Evolutionary conservation across 2,329 filamentous ascomycete species (phyloP), one percentile per base, ranked within the genome.

Genomic region (Erysiphe pisi): DNA sequence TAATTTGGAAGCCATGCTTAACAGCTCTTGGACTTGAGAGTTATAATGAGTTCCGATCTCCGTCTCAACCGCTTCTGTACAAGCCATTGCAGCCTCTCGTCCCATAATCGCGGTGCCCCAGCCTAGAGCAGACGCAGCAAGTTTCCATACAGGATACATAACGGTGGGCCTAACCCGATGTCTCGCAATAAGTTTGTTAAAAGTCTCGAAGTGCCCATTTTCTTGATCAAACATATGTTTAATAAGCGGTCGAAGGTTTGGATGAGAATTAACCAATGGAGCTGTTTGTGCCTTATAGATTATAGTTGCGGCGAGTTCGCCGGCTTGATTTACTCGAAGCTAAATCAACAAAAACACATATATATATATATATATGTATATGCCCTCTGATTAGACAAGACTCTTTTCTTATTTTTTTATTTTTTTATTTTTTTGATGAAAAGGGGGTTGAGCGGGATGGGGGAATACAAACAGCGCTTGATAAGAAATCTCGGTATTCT

Each of bases 201-300:
- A 99, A 52, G 90, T 95, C 4, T 85, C 83, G 80, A 98, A 89
- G 83, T 99, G 95, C 12, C 89, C 91, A 18, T 89, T 93, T 85
- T 99, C 95, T 83, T 99, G 95, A 81, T 95, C 93, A 85, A 97
- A 94, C 95, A 99, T 99, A 86, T 98, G 95, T 80, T 90, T 89
- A 93, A 99, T 97, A 47, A 98, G 85, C 0, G 93, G 91, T 9
- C 93, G 90, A 25, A 99, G 89, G 82, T 97, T 92, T 0, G 95
- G 94, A 82, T 97, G 90, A 6, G 90, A 88, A 79, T 88, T 87
- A 77, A 93, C 86, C 76, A 98, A 84, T n/a, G 90, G 88, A 0
- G 94, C 93, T 0, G 89, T 94, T 83, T 99, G 95, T 1, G 93
- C 90, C 0, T 89, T 89, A 85, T 98, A 99, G 83, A 99, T 99